These are phyloP conservation scores for Spinacia oleracea DNA, from an alignment of 179 eudicot genomes.

Conservation along the genomic window DNA sequence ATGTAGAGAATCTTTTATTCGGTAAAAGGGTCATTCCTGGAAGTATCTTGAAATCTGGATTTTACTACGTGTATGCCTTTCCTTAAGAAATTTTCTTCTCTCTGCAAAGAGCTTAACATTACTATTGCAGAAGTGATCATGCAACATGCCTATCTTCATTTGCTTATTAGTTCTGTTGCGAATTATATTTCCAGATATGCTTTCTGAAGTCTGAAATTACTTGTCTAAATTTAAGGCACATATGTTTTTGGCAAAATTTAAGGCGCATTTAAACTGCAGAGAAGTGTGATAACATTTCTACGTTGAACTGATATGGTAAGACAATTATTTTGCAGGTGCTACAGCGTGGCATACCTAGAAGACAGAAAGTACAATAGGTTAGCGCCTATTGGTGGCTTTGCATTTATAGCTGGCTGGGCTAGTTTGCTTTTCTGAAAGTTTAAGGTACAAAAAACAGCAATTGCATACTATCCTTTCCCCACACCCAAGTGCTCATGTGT, in stretches of 20 bases:
- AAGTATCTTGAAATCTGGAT: not conserved
- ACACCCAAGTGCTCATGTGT: not conserved
- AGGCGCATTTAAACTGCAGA: not conserved
- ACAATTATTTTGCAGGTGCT: slow-evolving; percentile 59
- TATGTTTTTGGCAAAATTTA: not conserved
- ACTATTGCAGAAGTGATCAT: not conserved
- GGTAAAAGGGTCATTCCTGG: not conserved
- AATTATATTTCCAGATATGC: not conserved
- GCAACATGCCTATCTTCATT: not conserved
- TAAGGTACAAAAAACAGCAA: not conserved
- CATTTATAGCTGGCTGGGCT: slow-evolving; percentile 88
- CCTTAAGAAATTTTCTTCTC: not conserved
- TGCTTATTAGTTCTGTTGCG: not conserved
- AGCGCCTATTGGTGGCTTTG: slow-evolving; percentile 94
- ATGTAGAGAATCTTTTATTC: not conserved
- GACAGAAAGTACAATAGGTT: slow-evolving; percentile 66
- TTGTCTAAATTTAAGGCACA: not conserved
- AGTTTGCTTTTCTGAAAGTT: slow-evolving; percentile 58
- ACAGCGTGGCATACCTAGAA: slow-evolving; percentile 76
- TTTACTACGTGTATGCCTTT: not conserved
- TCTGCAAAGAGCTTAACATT: not conserved
- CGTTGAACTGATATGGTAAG: not conserved
- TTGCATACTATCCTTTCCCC: not conserved
- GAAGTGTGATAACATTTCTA: not conserved
- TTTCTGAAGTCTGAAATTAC: not conserved